Evolutionary conservation across 345 rosid species (phyloP).

Genomic region (Reutealis trisperma): DNA sequence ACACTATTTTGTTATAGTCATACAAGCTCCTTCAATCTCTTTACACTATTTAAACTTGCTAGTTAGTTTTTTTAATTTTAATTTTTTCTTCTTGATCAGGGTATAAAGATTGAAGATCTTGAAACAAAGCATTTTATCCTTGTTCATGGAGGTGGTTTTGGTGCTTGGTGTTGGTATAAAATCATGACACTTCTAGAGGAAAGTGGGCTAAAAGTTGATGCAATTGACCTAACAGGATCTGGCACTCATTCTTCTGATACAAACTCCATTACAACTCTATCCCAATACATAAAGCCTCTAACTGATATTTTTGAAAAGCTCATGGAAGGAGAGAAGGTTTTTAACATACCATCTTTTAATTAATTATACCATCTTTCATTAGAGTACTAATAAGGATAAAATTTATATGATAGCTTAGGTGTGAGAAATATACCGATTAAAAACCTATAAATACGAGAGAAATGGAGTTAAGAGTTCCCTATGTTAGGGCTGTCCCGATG

Average conservation of each 20-base stretch:
- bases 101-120: slow-evolving; percentile 31
- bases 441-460: too few species aligned
- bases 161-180: slow-evolving; percentile 92
- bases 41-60: too few species aligned
- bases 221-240: slow-evolving; percentile 65
- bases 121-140: slow-evolving; percentile 62
- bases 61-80: too few species aligned
- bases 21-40: background rate
- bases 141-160: slow-evolving; percentile 90
- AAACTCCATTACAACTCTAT: slow-evolving; percentile 35
- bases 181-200: slow-evolving; percentile 63
- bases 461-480: too few species aligned
- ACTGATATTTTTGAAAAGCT: slow-evolving; percentile 30
- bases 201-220: slow-evolving; percentile 59
- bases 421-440: too few species aligned
- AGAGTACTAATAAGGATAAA: too few species aligned
- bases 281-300: slow-evolving; percentile 43
- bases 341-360: too few species aligned
- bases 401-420: too few species aligned
- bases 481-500: too few species aligned
- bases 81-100: slow-evolving; percentile 11
- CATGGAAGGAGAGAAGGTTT: slow-evolving; percentile 36
- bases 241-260: slow-evolving; percentile 55
- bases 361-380: too few species aligned
- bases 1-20: too few species aligned